Percentiles rank a stretch among this genome's conserved stretches.
Evolutionary conservation across 2,329 filamentous ascomycete genomes (phyloP).

Genomic region (Aspergillus japonicus): DNA sequence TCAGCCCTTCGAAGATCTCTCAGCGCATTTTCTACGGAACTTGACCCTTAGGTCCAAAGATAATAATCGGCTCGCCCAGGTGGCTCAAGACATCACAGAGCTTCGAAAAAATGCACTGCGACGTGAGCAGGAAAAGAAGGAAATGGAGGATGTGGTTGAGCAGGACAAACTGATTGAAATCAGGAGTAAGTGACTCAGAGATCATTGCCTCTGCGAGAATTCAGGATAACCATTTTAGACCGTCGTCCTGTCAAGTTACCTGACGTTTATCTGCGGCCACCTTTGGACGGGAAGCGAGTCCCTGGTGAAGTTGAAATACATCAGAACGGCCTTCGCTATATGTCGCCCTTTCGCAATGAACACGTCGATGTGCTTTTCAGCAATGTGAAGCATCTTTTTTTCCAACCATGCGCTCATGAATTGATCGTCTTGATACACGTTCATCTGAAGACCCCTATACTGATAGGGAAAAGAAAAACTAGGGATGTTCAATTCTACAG

Average conservation of each 20-base stretch:
- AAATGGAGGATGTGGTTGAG: constrained; percentile 98
- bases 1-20: constrained; percentile 94
- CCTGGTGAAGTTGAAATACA: constrained; percentile 96
- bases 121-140: constrained; percentile 97
- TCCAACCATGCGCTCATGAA: constrained; percentile 95
- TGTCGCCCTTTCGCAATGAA: constrained; percentile 74
- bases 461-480: constrained; percentile 98
- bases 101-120: constrained; percentile 91
- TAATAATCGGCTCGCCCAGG: constrained; percentile 82
- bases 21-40: constrained; percentile 92
- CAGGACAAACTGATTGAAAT: constrained; percentile 97
- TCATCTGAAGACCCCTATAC: constrained; percentile 95
- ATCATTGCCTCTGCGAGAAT: neutral
- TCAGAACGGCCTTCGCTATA: constrained; percentile 96
- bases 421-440: constrained; percentile 98
- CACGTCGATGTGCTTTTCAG: constrained; percentile 95
- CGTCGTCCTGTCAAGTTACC: constrained; percentile 86
- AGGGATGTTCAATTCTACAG: constrained; percentile 98
- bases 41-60: constrained; percentile 92
- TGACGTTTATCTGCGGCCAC: constrained; percentile 92
- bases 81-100: constrained; percentile 89
- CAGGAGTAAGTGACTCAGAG: constrained; percentile 63
- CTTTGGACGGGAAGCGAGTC: constrained; percentile 94
- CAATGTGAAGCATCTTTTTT: constrained; percentile 98
- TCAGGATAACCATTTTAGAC: constrained; percentile 58